Evolutionary conservation across 805 yeast genomes (phyloP).

Genomic region (Yarrowia osloensis): DNA sequence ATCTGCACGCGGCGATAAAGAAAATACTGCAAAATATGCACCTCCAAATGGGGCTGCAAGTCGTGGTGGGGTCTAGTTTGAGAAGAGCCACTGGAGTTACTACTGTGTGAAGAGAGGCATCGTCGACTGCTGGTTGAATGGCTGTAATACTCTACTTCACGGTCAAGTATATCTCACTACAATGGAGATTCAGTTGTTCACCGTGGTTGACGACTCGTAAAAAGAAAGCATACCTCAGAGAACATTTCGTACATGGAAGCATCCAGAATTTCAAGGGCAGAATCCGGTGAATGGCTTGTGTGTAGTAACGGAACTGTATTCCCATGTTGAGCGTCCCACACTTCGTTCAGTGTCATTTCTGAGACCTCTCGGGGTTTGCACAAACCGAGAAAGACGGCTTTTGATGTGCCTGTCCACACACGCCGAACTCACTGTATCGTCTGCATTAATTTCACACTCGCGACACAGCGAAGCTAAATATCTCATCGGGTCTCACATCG

Average conservation of each 20-base stretch:
- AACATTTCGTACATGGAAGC: background rate
- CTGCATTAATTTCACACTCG: background rate
- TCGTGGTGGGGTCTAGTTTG: background rate
- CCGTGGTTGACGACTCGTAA: too few species aligned
- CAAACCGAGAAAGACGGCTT: too few species aligned
- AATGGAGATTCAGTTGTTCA: too few species aligned
- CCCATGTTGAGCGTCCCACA: too few species aligned
- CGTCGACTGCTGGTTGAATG: background rate
- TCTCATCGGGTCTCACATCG: background rate
- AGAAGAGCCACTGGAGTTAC: too few species aligned
- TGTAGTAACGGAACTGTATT: too few species aligned
- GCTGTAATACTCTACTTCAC: too few species aligned
- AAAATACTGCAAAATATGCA: background rate
- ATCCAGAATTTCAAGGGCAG: background rate
- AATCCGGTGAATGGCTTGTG: background rate
- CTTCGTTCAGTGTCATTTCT: too few species aligned
- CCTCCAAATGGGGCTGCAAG: background rate
- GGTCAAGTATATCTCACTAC: background rate
- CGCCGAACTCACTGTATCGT: background rate
- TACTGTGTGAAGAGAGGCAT: background rate
- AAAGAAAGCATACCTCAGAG: background rate
- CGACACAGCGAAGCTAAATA: slow-evolving; percentile 6
- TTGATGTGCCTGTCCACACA: background rate
- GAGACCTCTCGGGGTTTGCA: background rate
- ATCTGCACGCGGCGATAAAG: background rate